Percentiles rank a stretch among this genome's conserved stretches.
These are phyloP conservation scores for Aspergillus asperescens DNA, from an alignment of 495 filamentous ascomycete species.

Conservation along the genomic window DNA sequence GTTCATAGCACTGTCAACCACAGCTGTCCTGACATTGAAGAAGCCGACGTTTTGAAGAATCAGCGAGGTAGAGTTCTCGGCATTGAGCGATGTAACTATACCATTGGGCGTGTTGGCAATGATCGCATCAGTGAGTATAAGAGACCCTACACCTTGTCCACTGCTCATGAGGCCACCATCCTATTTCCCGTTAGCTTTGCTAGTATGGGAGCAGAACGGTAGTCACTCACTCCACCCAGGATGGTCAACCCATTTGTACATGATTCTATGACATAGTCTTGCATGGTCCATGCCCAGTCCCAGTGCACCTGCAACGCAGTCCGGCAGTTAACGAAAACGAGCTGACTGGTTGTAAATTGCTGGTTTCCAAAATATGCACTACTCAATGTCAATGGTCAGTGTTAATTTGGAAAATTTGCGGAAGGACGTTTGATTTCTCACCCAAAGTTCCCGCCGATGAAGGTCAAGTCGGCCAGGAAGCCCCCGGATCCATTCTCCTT, in stretches of 20 bases:
- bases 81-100: conserved; percentile 44
- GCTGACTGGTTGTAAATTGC: conserved; percentile 48
- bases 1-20: conserved; percentile 1
- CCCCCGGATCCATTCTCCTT: conserved; percentile 10
- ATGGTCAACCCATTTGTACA: conserved; percentile 27
- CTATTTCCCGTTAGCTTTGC: conserved; percentile 1
- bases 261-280: conserved; percentile 26
- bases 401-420: background rate
- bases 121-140: conserved; percentile 62
- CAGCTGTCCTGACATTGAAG: conserved; percentile 11
- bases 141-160: conserved; percentile 54
- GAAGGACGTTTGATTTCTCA: background rate
- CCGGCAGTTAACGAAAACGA: conserved; percentile 45
- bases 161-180: conserved; percentile 16
- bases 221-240: conserved; percentile 7
- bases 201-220: background rate
- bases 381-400: background rate
- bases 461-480: conserved; percentile 34
- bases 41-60: conserved; percentile 20
- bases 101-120: conserved; percentile 59
- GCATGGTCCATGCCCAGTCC: conserved; percentile 54
- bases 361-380: conserved; percentile 47
- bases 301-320: conserved; percentile 50
- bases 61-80: conserved; percentile 22
- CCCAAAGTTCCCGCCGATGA: conserved; percentile 27